These are phyloP conservation scores for Saprolegnia diclina DNA, from an alignment of 352 stramenopile genomes.

Conservation along the genomic window DNA sequence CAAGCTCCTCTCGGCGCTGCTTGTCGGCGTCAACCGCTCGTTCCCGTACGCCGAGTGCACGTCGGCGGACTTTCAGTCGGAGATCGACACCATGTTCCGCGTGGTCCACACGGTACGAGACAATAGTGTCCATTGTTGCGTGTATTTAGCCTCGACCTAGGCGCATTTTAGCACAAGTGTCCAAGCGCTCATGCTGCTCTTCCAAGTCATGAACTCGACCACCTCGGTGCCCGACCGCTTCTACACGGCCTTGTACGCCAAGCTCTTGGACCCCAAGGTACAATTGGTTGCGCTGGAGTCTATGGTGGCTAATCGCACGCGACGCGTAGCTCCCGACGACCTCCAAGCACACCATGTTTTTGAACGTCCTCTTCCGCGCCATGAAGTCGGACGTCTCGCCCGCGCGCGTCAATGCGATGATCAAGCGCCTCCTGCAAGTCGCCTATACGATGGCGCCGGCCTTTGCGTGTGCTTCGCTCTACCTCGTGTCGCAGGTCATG, in stretches of 20 bases:
- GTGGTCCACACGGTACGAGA: slow-evolving; percentile 49
- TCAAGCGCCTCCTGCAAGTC: slow-evolving; percentile 92
- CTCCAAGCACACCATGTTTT: slow-evolving; percentile 94
- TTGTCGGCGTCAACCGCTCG: slow-evolving; percentile 97
- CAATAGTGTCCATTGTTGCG: background rate
- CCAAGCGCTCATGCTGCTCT: slow-evolving; percentile 96
- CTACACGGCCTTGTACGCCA: slow-evolving; percentile 96
- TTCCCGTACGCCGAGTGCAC: slow-evolving; percentile 89
- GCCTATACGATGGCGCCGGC: slow-evolving; percentile 73
- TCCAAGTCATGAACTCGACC: slow-evolving; percentile 84
- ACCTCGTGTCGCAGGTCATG: slow-evolving; percentile 93
- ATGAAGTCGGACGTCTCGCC: slow-evolving; percentile 92
- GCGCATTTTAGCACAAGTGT: slow-evolving; percentile 90
- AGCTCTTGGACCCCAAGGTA: slow-evolving; percentile 87
- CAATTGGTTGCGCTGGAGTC: background rate
- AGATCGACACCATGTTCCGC: slow-evolving; percentile 76
- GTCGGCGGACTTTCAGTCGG: slow-evolving; percentile 57
- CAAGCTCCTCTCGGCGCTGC: slow-evolving; percentile 92
- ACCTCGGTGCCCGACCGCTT: slow-evolving; percentile 92
- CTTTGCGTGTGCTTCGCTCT: slow-evolving; percentile 90
- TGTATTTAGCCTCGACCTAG: slow-evolving; percentile 27
- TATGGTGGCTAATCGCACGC: background rate
- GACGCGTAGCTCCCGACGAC: slow-evolving; percentile 56
- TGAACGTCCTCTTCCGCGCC: slow-evolving; percentile 97
- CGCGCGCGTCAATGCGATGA: slow-evolving; percentile 83